Evolutionary conservation across 805 yeast genomes (phyloP).

Genomic region (Clavispora asparagi): DNA sequence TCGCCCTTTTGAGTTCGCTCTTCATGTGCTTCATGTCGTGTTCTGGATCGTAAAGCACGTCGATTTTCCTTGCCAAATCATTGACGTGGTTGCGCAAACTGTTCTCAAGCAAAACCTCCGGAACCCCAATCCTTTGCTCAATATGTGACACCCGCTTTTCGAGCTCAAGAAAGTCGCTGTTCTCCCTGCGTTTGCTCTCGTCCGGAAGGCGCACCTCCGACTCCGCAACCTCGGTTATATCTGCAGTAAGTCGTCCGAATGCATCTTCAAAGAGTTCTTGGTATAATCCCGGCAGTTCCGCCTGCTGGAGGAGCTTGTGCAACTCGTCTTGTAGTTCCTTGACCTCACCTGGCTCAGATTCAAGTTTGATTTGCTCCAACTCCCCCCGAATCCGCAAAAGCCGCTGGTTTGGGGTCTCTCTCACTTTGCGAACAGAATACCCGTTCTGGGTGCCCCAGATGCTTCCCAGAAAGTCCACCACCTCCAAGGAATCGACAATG

Average conservation of each 20-base stretch:
- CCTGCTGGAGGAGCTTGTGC: neutral
- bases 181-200: neutral
- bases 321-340: neutral
- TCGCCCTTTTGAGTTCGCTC: conserved; percentile 19
- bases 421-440: conserved; percentile 7
- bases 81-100: conserved; percentile 23
- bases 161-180: conserved; percentile 12
- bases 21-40: conserved; percentile 21
- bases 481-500: conserved; percentile 13
- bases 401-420: conserved; percentile 36
- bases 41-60: conserved; percentile 32
- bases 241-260: neutral
- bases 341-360: neutral
- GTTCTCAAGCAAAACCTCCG: conserved; percentile 3
- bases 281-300: neutral
- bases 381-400: conserved; percentile 35
- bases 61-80: conserved; percentile 29
- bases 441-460: conserved; percentile 20
- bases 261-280: neutral
- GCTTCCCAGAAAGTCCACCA: conserved; percentile 36
- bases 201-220: neutral
- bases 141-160: conserved; percentile 21
- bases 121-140: conserved; percentile 20
- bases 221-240: too few species aligned
- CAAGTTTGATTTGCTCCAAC: conserved; percentile 28